Base-by-base conservation (phyloP, 768 basidiomycete genomes). In the Boletus rubropictus region DNA sequence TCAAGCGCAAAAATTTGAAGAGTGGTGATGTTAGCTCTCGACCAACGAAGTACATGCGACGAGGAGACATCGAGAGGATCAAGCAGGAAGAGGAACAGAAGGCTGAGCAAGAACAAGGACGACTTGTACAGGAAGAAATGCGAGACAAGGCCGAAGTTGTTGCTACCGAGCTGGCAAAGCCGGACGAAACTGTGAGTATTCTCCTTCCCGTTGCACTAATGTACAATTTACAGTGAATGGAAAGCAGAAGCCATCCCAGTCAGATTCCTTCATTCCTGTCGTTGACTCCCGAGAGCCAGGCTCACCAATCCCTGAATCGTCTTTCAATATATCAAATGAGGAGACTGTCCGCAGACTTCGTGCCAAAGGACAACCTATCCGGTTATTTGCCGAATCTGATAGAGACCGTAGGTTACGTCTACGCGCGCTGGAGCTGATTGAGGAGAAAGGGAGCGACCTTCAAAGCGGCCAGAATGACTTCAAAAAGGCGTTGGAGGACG, bases 391-490 rank as follows among this genome's bases (percentile, higher is more conserved):
- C 27, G 96, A 99, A 65, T 82, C 84, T 0, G 96, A 99, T 71
- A 91, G 93, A 70, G 96, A 97, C 22, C 78, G 96, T 9, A 74
- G 93, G 27, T 69, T 97, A 12, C 82, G 96, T 12, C 70, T 99
- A 12, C 81, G 96, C 42, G 95, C 96, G 1, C 72, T 99, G 14
- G 96, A 99, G 63, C 80, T 99, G 31, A 89, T 97, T 46, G 96
- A 99, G 61, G 90, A 93, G 68, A 86, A 84, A 44, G 88, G 83
- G 3, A 78, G 81, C 49, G 85, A 89, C 47, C 76, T 81, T 28
- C 81, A 81, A 42, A 86, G 83, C 21, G 90, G 91, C 1, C 89
- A 92, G 64, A 98, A 98, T 60, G 96, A 98, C 63, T 97, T 98
- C 69, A 91, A 84, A 63, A 88, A 82, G 73, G 88, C 79, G 1